Evolutionary conservation across 75 land plant genomes (phyloP), one percentile per base, ranked within the genome.

Genomic region (Sequoiadendron giganteum): DNA sequence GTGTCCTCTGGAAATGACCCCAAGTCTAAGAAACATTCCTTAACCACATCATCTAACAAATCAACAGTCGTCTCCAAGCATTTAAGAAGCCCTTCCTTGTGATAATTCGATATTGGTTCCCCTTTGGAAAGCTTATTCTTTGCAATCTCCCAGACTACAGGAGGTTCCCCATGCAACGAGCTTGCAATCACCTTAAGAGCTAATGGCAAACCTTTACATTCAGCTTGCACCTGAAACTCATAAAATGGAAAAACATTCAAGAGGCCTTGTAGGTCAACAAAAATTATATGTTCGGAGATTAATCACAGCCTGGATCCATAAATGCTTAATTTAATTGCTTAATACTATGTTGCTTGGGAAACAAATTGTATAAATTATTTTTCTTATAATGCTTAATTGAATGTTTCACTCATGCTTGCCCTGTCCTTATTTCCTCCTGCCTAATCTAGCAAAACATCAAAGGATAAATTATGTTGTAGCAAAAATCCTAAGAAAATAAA

Each of bases 181-280:
- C 92, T 90, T 72, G 93, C 95, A 36, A 94, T 91, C 72, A 93
- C 93, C 89, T 94, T 93, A 11, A 94, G 91, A 82, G 94, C 95
- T 85, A 94, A 39, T 1, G 95, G 93, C 30, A 93, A 91, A 16
- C 95, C 94, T 89, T 91, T 91, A 65, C 95, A 94, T 73, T 93
- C 92, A 34, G 32, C 77, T 52, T 92, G 90, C 80, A 93, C 87
- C 94, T 84, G 16, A 34, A 3, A 32, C 0, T 34, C 85, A 77
- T 77, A 2, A 3, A 55, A 55, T 55, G 58, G 19, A 54, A 54
- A 54, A 15, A 54, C 8, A 54, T 45, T 45, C 13, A 54, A 14
- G 11, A 14, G 55, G 3, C 55, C 15, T 54, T 13, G 55, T 0
- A 2, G 55, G 55, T 14, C 0, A 54, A 54, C 55, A 54, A 54